Base-by-base conservation (phyloP, 495 filamentous ascomycete species). In the Cryomyces antarcticus region DNA sequence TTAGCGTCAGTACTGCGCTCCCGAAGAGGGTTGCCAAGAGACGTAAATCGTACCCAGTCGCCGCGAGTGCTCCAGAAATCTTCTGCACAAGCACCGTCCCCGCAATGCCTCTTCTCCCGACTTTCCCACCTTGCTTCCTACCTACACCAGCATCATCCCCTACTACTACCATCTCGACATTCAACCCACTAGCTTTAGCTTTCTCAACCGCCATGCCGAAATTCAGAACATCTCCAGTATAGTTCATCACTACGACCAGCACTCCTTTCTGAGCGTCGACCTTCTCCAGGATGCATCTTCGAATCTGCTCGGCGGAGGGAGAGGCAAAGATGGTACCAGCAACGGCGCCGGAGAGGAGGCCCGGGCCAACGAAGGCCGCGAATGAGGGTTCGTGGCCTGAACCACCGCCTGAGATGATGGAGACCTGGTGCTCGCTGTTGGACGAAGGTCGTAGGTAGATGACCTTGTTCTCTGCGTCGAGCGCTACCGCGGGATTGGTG, bases 131-230 rank as follows among this genome's bases (percentile, higher is more conserved):
- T 60, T 77, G 78, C 38, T 62, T 64, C 45, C 86, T 67, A 1
- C 89, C 89, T 30, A 97, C 89, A 13, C 88, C 85, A 0, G 87
- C 89, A 59, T 97, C 89, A 51, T 97, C 89, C n/a, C 75, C 84
- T 30, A 96, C 86, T 7, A 93, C 78, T 24, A 94, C 77, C 78
- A 95, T 93, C 56, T 95, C 86, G 0, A 85, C 81, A 28, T 75
- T 62, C 38, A 85, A 60, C 0, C 83, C 89, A 0, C 74, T 69
- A 0, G 86, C 86, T 46, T 78, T 77, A 7, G 84, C 86, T 64
- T 94, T 95, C 61, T 95, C 89, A 13, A 87, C 78, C 0, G 76
- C 89, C 68, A 96, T 78, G 31, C 89, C 89, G 57, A 97, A 97
- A 58, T 95, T 89, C 42, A 97, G 66, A 36, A 94, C 76, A 60